phyloP scores from a whole-genome alignment of 2,329 filamentous ascomycete genomes.

The Anthostomella pinea region DNA sequence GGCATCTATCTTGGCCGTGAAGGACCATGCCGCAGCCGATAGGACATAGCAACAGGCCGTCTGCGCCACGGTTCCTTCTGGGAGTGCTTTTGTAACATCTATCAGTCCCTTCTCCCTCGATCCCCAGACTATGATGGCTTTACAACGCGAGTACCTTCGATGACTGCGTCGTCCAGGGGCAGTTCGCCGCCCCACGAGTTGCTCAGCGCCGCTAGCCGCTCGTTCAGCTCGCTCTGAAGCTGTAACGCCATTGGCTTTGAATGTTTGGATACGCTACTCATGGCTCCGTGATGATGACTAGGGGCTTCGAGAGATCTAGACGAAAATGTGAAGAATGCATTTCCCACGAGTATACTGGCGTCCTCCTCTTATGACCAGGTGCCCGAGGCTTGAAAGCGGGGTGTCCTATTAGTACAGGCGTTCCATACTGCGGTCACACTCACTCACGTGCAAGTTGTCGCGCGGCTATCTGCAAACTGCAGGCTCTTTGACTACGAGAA shows the following conservation, averaged over 20 bases:
- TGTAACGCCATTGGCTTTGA: slow-evolving; percentile 1
- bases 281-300: too few relatives aligned
- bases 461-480: too few relatives aligned
- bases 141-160: slow-evolving; percentile 5
- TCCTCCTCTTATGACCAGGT: too few relatives aligned
- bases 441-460: too few relatives aligned
- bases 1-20: slow-evolving; percentile 13
- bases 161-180: slow-evolving; percentile 9
- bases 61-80: slow-evolving; percentile 1
- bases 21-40: slow-evolving; percentile 7
- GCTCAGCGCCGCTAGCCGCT: slow-evolving; percentile 1
- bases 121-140: neutral
- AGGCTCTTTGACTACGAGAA: too few relatives aligned
- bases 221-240: slow-evolving; percentile 4
- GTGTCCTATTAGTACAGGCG: too few relatives aligned
- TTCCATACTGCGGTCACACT: too few relatives aligned
- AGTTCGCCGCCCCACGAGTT: slow-evolving; percentile 2
- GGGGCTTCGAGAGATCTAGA: too few relatives aligned
- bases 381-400: too few relatives aligned
- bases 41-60: slow-evolving; percentile 5
- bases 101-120: neutral
- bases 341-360: too few relatives aligned
- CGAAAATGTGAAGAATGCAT: too few relatives aligned
- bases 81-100: slow-evolving; percentile 3
- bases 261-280: too few relatives aligned